A percentile compares a stretch with the other conserved stretches of the same genome.
Conservation (phyloP, 2,329 filamentous ascomycete genomes). For the Plenodomus tracheiphilus region DNA sequence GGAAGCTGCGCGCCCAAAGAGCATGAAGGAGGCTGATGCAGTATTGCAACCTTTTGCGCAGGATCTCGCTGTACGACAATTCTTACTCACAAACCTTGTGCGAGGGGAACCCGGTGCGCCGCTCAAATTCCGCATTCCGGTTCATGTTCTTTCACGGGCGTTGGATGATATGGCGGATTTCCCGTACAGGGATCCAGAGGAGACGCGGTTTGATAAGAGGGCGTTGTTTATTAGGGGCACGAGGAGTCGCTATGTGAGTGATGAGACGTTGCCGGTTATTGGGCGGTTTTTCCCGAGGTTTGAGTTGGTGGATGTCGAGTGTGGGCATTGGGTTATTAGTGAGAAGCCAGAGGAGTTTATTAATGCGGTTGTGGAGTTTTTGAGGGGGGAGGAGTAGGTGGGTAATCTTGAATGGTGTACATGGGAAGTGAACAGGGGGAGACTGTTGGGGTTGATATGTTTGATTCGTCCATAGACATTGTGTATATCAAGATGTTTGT, state of each 20-base stretch:
- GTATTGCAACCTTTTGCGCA: conserved; percentile 76
- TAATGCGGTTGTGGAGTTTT: conserved; percentile 67
- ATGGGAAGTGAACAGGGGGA: neutral
- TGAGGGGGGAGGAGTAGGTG: conserved; percentile 54
- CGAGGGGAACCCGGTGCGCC: conserved; percentile 56
- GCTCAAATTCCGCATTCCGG: conserved; percentile 77
- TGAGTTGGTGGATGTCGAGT: conserved; percentile 71
- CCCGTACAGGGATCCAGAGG: conserved; percentile 75
- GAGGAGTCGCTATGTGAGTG: conserved; percentile 75
- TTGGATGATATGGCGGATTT: conserved; percentile 84
- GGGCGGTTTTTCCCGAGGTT: conserved; percentile 83
- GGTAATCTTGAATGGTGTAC: neutral
- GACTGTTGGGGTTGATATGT: no score
- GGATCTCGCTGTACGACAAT: conserved; percentile 80
- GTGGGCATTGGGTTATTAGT: conserved; percentile 88
- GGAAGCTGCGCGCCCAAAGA: conserved; percentile 67
- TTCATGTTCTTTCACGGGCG: conserved; percentile 68
- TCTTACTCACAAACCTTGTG: conserved; percentile 84
- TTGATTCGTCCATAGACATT: no score
- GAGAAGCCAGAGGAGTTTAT: conserved; percentile 81
- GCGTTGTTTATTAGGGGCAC: conserved; percentile 81
- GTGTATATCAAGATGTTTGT: no score
- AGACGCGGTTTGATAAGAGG: conserved; percentile 71
- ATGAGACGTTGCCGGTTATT: conserved; percentile 78
- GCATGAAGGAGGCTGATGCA: conserved; percentile 75